Base-by-base conservation (phyloP, 1,284 basidiomycete genomes). In the Porogramme epimiltina region DNA sequence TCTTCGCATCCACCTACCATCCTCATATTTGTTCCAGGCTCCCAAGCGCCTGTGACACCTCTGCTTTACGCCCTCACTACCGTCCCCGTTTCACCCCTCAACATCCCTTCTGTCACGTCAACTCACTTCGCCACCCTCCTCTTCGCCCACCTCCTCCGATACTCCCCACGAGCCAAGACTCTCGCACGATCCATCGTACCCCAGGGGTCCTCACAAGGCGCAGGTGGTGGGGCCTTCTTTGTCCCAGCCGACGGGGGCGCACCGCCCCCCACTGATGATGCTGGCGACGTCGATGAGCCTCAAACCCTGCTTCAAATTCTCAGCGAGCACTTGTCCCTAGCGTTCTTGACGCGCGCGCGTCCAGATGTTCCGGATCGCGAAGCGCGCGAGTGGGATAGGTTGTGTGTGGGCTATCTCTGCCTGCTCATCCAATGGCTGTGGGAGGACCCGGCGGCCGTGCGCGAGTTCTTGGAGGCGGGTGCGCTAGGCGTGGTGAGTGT, bases 401-500 rank as follows among this genome's bases (percentile, higher is more conserved):
- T 98, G 52, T 87, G 95, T 65, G 85, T 93, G 4, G 91, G 87
- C 1, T 96, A 98, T 68, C 76, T 98, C 38, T 82, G 85, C 36
- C 71, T 97, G 42, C 76, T 99, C 19, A 80, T 84, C 16, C 90
- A 93, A 47, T 99, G 96, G 96, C 76, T 98, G n/a, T 98, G 95
- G 94, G 95, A 98, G 62, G 94, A 95, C 58, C 87, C 94, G 0
- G 80, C 79, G 47, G 88, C 90, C 0, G 93, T 98, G 41, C 80
- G 86, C 49, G 95, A 94, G 67, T 95, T 98, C 66, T 74, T 99
- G 52, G 88, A 91, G 64, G 90, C 92, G 10, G 91, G 94, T 13
- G 95, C 95, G 45, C 71, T 99, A 48, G 91, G 94, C 51, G 85
- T 94, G 59, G 94, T 96, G 68, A 66, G 91, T 82, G 0, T 31